A percentile compares a stretch with the other conserved stretches of the same genome.
Conservation (phyloP, 768 basidiomycete genomes). For the Mycena epipterygia region DNA sequence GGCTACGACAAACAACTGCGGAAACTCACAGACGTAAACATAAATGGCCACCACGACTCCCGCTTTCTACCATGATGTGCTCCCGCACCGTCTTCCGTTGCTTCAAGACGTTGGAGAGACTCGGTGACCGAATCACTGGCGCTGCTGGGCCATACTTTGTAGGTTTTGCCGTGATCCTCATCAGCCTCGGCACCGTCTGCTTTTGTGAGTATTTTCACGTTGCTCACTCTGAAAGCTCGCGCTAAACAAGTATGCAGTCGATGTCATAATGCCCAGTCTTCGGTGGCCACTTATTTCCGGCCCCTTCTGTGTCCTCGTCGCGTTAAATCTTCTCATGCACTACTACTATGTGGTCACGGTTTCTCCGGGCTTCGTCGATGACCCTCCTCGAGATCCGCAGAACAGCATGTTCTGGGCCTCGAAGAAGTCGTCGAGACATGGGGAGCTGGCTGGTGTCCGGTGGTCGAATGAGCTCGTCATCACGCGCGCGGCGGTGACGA, state of each 20-base stretch:
- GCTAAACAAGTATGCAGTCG: slow-evolving; percentile 67
- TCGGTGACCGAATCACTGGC: slow-evolving; percentile 86
- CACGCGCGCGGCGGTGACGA: slow-evolving; percentile 67
- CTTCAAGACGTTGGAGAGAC: slow-evolving; percentile 74
- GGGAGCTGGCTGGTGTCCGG: slow-evolving; percentile 56
- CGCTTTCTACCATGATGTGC: slow-evolving; percentile 59
- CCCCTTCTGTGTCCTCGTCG: slow-evolving; percentile 82
- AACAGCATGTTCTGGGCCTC: slow-evolving; percentile 69
- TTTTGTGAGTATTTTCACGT: slow-evolving; percentile 77
- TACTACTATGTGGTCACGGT: slow-evolving; percentile 91
- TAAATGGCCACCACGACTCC: too few species aligned
- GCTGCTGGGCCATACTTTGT: slow-evolving; percentile 95
- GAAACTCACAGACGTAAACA: too few species aligned
- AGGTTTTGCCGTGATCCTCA: slow-evolving; percentile 80
- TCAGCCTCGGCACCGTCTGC: slow-evolving; percentile 74
- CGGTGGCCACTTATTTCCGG: slow-evolving; percentile 69
- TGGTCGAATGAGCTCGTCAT: slow-evolving; percentile 65
- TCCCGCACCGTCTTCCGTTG: slow-evolving; percentile 64
- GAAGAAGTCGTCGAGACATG: slow-evolving; percentile 43
- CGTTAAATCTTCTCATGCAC: slow-evolving; percentile 81
- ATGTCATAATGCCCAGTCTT: slow-evolving; percentile 79
- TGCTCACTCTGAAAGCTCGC: neutral
- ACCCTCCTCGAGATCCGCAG: slow-evolving; percentile 57
- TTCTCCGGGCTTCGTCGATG: slow-evolving; percentile 84
- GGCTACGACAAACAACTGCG: too few species aligned